phyloP scores from a whole-genome alignment of 306 rosid genomes.

The Glycyrrhiza uralensis region DNA sequence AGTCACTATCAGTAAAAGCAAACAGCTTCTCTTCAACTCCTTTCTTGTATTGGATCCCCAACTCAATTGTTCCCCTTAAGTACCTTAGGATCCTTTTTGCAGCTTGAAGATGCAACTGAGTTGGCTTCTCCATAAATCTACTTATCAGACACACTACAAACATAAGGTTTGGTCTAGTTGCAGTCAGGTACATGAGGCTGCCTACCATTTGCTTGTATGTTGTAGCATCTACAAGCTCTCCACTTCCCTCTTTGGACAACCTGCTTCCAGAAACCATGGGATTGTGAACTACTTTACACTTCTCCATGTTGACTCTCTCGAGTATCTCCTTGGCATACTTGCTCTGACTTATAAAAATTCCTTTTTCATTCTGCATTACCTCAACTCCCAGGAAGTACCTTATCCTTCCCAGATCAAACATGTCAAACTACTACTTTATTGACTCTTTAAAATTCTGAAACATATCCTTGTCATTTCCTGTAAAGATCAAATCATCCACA shows the following conservation, averaged over 20 bases:
- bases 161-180: neutral
- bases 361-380: too few relatives aligned
- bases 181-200: neutral
- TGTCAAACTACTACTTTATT: too few relatives aligned
- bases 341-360: neutral
- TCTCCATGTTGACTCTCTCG: neutral
- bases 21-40: too few relatives aligned
- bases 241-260: neutral
- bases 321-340: neutral
- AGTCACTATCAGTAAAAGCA: neutral
- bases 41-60: neutral
- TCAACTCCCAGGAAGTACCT: too few relatives aligned
- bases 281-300: neutral
- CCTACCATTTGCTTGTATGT: neutral
- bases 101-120: neutral
- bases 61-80: neutral
- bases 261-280: neutral
- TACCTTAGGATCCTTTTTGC: neutral
- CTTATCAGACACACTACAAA: neutral
- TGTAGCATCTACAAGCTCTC: neutral
- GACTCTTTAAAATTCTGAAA: too few relatives aligned
- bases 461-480: too few relatives aligned
- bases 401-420: too few relatives aligned
- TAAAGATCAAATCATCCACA: too few relatives aligned
- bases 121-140: neutral